Percentiles rank a stretch among this genome's conserved stretches.
These are phyloP conservation scores for Tarenaya hassleriana DNA, from an alignment of 345 rosid genomes.

Conservation along the genomic window DNA sequence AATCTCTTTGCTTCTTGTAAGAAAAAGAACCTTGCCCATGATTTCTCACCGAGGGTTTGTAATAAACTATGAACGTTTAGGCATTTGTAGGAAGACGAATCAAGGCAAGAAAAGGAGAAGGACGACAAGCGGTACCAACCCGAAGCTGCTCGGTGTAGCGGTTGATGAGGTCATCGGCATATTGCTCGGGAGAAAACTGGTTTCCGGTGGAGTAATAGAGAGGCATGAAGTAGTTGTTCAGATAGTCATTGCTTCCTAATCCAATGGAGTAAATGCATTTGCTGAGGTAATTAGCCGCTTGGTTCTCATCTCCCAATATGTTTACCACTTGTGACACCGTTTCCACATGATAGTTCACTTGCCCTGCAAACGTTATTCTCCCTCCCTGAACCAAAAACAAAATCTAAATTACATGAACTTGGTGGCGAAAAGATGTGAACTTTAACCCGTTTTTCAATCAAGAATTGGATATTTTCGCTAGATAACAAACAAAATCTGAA, in stretches of 20 bases:
- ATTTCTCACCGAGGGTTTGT: no score
- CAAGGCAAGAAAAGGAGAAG: neutral
- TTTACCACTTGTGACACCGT: slow-evolving; percentile 55
- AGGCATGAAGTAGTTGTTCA: slow-evolving; percentile 90
- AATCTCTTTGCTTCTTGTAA: no score
- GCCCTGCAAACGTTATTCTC: slow-evolving; percentile 65
- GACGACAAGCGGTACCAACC: slow-evolving; percentile 25
- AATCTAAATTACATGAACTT: no score
- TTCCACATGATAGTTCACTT: slow-evolving; percentile 57
- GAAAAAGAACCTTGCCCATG: no score
- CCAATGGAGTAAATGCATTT: slow-evolving; percentile 68
- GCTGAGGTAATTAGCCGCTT: slow-evolving; percentile 53
- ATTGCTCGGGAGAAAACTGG: slow-evolving; percentile 57
- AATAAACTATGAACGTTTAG: no score
- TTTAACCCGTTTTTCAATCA: no score
- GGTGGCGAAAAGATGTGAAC: no score
- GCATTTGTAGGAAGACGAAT: neutral
- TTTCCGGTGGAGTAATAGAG: slow-evolving; percentile 41
- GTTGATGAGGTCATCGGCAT: slow-evolving; percentile 49
- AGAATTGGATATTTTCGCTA: no score
- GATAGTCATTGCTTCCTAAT: slow-evolving; percentile 90
- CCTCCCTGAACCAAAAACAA: slow-evolving; percentile 48
- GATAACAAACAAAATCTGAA: no score
- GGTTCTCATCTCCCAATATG: slow-evolving; percentile 51
- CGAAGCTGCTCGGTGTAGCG: slow-evolving; percentile 54